Conservation (phyloP, 768 basidiomycete species). For the Mycena indigotica region DNA sequence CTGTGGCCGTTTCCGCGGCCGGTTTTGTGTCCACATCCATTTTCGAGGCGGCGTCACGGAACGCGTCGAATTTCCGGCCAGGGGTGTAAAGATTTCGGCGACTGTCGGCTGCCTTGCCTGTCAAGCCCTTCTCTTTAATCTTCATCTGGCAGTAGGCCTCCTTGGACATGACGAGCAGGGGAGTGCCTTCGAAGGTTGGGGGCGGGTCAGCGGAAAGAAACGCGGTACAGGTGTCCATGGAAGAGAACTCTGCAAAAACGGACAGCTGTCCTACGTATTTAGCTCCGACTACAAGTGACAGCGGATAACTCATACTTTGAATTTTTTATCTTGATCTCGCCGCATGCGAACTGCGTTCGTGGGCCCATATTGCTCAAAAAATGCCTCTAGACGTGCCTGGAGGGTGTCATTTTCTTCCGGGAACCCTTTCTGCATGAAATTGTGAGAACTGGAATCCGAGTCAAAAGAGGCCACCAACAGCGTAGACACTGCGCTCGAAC, state of each 20-base stretch:
- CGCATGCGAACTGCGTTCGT: conserved; percentile 88
- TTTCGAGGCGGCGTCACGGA: conserved; percentile 61
- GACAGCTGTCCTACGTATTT: conserved; percentile 39
- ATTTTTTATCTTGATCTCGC: conserved; percentile 48
- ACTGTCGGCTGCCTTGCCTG: conserved; percentile 65
- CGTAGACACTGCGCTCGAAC: conserved; percentile 86
- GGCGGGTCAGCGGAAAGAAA: conserved; percentile 85
- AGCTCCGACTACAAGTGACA: background rate
- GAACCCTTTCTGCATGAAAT: conserved; percentile 77
- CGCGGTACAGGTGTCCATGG: conserved; percentile 63
- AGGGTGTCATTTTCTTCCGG: conserved; percentile 63
- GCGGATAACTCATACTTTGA: conserved; percentile 13
- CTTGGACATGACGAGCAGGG: conserved; percentile 89
- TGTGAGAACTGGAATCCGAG: background rate
- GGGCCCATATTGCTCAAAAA: conserved; percentile 75
- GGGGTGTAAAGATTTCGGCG: conserved; percentile 57
- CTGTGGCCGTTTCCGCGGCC: conserved; percentile 29
- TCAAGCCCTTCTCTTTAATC: conserved; percentile 90
- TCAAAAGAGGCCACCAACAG: conserved; percentile 53
- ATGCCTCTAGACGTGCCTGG: conserved; percentile 76
- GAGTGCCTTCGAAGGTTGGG: conserved; percentile 75
- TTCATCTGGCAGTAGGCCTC: conserved; percentile 94
- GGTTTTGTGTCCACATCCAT: conserved; percentile 32
- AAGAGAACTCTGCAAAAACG: conserved; percentile 88
- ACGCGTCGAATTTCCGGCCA: conserved; percentile 74